Base-by-base conservation (phyloP, 2,329 filamentous ascomycete species). In the Falciphora oryzae region DNA sequence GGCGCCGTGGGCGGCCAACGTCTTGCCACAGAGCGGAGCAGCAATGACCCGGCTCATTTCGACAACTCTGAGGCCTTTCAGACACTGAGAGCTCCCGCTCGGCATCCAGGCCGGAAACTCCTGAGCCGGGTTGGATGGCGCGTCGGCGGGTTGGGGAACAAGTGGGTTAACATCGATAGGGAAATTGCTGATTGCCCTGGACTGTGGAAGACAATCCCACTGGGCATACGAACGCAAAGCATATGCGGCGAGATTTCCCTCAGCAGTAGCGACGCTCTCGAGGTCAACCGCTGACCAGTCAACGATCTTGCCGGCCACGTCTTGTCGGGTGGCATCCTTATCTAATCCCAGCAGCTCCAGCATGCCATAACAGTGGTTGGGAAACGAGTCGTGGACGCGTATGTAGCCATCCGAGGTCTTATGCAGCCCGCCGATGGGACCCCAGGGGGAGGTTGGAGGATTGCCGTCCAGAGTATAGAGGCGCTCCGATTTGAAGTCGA, bases 401-500 rank as follows among this genome's bases (percentile, higher is more conserved):
- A 87, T 78, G 62, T 82, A 74, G 1, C 83, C 83, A 65, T 86
- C 83, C 0, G 72, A 71, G 0, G 83, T 79, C 63, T 75, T 75
- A 68, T 87, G 79, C 0, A 86, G 68, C 0, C 83, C 84, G 2
- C 83, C 81, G 3, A 86, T 76, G 0, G 75, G 71, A 0, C 77
- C 78, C 73, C 76, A 80, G 0, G 73, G 63, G 0, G 75, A 72
- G 0, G 71, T 68, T 0, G 72, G 35, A 1, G 74, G 70, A n/a
- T 74, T 70, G 3, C 75, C 76, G 29, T 79, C 70, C 4, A 86
- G 70, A 0, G 71, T 72, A 65, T 83, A 83, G 1, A 85, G 71
- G 1, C 78, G 72, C 66, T 85, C 83, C 0, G 82, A 85, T 28
- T 79, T 78, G 72, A 84, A 87, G 66, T 86, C 84, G 4, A 79